Base-by-base conservation (phyloP, 1,284 basidiomycete species). In the Leccinum cinnamomeum region DNA sequence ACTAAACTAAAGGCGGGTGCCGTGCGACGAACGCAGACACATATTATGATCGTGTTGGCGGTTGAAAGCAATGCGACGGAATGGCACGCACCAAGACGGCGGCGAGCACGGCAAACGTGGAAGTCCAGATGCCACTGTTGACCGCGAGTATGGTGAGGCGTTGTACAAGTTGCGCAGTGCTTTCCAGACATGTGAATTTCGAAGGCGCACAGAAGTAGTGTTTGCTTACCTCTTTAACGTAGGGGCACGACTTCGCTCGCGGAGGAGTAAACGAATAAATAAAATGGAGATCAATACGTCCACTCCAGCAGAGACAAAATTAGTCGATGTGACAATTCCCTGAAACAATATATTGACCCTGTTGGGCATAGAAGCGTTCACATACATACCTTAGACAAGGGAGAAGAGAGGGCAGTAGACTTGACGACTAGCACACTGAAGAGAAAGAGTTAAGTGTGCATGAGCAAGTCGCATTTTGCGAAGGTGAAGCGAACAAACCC, bases 111-210 rank as follows among this genome's bases (percentile, higher is more conserved):
- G 64, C 61, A 7, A 68, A 69, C 11, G 23, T 7, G 7, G 67
- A 64, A 1, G 67, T 37, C 67, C 67, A 68, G 20, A 62, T 44
- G 2, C 67, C 67, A 1, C 54, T 67, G n/a, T 70, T 70, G 7
- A 68, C 46, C 0, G 67, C 56, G 20, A 70, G 64, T 7, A 70
- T 46, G 3, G 20, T 46, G 16, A 69, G 62, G 39, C 62, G 62
- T 28, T 66, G 57, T 20, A 69, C 39, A 3, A 62, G 16, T 16
- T 60, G 37, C 5, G 23, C 57, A 5, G 65, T 59, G 0, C 68
- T 71, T 28, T 5, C 11, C 5, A 12, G 6, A 57, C 37, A 23
- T 10, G 3, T 57, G 11, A 57, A 18, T 57, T 25, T 44, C 25
- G n/a, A 8, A 1, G 7, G 16, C 14, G 5, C 39, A 7, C 8